These are phyloP conservation scores for Helotiales sp. DNA, from an alignment of 2,329 filamentous ascomycete species.

Conservation along the genomic window DNA sequence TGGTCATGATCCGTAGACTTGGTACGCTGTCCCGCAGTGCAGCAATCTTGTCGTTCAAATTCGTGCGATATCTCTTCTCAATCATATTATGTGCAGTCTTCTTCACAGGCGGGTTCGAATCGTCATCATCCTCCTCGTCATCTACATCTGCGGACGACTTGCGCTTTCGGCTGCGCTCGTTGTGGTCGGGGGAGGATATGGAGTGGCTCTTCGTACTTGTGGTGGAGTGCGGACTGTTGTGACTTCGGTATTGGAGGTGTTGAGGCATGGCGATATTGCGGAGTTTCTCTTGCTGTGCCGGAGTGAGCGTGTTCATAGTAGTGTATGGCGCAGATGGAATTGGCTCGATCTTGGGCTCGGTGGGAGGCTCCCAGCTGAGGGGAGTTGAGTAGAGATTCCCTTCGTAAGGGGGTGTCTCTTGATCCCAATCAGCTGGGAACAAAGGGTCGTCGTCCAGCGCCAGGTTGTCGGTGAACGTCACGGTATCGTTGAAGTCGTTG, in stretches of 20 bases:
- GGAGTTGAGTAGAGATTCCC: constrained; percentile 42
- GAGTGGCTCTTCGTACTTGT: constrained; percentile 52
- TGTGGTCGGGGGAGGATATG: constrained; percentile 64
- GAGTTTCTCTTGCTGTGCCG: constrained; percentile 64
- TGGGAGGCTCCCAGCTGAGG: constrained; percentile 42
- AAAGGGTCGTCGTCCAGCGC: constrained; percentile 38
- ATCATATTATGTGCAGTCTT: constrained; percentile 99
- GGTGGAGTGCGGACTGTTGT: constrained; percentile 60
- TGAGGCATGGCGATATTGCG: constrained; percentile 68
- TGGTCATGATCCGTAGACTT: constrained; percentile 82
- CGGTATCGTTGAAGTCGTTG: constrained; percentile 34
- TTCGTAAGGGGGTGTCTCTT: constrained; percentile 41
- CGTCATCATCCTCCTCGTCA: constrained; percentile 65
- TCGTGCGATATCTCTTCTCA: constrained; percentile 94
- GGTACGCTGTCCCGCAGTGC: constrained; percentile 91
- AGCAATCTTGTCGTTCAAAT: constrained; percentile 96
- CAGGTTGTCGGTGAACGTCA: constrained; percentile 35
- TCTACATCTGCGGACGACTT: constrained; percentile 68
- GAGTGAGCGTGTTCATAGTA: constrained; percentile 53
- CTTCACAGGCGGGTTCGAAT: constrained; percentile 67
- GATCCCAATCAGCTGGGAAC: constrained; percentile 39
- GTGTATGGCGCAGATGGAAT: constrained; percentile 30
- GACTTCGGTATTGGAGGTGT: constrained; percentile 58
- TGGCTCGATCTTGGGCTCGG: constrained; percentile 35
- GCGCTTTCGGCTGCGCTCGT: constrained; percentile 62